Conservation (phyloP, 2,329 filamentous ascomycete genomes). For the Graphiopsis chlorocephala region DNA sequence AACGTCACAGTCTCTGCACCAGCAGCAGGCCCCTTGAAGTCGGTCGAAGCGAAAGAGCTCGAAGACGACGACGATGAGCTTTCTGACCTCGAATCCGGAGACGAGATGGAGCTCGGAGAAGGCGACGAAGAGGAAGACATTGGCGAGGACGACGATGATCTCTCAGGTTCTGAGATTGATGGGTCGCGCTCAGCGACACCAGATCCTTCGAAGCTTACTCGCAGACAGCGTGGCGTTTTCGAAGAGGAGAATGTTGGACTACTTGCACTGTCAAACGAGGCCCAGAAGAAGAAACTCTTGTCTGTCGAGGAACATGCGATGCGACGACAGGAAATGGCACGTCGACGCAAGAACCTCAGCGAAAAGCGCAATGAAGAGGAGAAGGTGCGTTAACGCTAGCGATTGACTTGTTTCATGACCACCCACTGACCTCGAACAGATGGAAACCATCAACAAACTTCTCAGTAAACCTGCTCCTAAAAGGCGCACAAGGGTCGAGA, state of each 20-base stretch:
- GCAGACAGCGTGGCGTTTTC: constrained; percentile 61
- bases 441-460: constrained; percentile 88
- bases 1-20: constrained; percentile 33
- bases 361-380: constrained; percentile 78
- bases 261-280: constrained; percentile 60
- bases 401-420: neutral
- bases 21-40: constrained; percentile 34
- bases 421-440: constrained; percentile 47
- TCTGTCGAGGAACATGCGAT: constrained; percentile 72
- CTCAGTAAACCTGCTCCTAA: constrained; percentile 83
- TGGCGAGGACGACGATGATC: constrained; percentile 48
- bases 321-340: constrained; percentile 70
- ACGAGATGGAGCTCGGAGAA: constrained; percentile 41
- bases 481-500: constrained; percentile 49
- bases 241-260: constrained; percentile 47
- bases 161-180: constrained; percentile 40
- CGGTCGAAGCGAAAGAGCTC: constrained; percentile 52
- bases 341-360: constrained; percentile 68
- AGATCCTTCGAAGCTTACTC: constrained; percentile 65
- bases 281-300: constrained; percentile 70
- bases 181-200: constrained; percentile 58
- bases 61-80: constrained; percentile 52
- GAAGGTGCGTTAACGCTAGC: constrained; percentile 52
- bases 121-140: constrained; percentile 38
- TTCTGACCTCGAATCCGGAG: constrained; percentile 33